Evolutionary conservation across 345 rosid genomes (phyloP).

Genomic region (Syzygium jambos): DNA sequence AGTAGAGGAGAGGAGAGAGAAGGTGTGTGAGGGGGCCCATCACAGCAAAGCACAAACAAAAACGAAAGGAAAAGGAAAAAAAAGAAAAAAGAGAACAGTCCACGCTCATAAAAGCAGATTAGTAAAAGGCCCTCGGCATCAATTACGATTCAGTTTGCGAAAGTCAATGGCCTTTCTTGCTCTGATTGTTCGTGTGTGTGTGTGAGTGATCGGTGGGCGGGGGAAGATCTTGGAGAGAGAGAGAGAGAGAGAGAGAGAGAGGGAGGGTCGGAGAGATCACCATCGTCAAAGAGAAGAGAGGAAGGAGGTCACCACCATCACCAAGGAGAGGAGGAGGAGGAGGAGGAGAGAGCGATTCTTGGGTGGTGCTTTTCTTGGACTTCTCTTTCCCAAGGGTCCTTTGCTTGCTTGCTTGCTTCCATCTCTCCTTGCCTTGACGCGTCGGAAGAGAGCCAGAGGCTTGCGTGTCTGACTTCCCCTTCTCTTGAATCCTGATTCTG

Average conservation of each 20-base stretch:
- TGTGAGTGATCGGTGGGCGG: background rate
- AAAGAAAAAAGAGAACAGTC: background rate
- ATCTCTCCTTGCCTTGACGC: background rate
- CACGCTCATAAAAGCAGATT: background rate
- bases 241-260: background rate
- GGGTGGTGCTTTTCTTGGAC: background rate
- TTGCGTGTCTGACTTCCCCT: background rate
- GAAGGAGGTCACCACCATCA: background rate
- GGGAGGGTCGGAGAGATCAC: background rate
- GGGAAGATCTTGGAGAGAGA: background rate
- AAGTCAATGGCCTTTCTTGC: slow-evolving; percentile 8
- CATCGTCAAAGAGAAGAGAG: background rate
- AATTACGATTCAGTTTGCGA: background rate
- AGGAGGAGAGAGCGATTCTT: background rate
- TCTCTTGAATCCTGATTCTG: background rate
- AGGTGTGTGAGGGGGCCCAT: background rate
- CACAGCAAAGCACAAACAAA: background rate
- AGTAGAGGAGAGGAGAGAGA: background rate
- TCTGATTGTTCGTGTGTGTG: background rate
- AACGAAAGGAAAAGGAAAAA: fast-evolving
- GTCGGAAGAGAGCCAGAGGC: background rate
- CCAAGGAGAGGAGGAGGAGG: background rate
- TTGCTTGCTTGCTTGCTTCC: background rate
- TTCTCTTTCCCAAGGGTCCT: background rate
- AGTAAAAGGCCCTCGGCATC: background rate